Evolutionary conservation across 768 basidiomycete genomes (phyloP).

Genomic region (Trametes meyenii): DNA sequence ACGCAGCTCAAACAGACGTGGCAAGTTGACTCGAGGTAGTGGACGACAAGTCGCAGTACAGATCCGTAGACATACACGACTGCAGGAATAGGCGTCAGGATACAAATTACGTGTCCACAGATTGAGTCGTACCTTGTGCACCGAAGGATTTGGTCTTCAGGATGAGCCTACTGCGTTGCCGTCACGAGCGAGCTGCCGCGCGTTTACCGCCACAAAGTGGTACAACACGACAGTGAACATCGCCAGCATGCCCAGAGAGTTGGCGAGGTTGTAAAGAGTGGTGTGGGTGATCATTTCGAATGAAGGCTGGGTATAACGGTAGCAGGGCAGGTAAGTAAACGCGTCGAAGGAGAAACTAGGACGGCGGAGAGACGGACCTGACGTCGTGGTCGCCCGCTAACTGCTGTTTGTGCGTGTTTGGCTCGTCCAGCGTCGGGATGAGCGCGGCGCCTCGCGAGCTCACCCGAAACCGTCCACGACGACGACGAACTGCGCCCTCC

Average conservation of each 20-base stretch:
- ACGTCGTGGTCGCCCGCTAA: conserved; percentile 25
- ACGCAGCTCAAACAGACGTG: no score
- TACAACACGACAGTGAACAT: conserved; percentile 89
- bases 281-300: conserved; percentile 74
- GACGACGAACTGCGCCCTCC: conserved; percentile 7
- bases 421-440: conserved; percentile 17
- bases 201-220: conserved; percentile 89
- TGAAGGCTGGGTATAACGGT: not conserved
- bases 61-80: not conserved
- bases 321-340: not conserved
- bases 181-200: conserved; percentile 43
- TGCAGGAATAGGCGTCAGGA: not conserved
- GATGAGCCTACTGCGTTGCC: not conserved
- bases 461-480: conserved; percentile 17
- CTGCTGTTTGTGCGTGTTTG: conserved; percentile 26
- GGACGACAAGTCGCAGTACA: not conserved
- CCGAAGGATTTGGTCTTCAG: not conserved
- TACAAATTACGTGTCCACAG: not conserved
- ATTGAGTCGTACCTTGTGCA: not conserved
- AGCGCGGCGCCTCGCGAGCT: conserved; percentile 17
- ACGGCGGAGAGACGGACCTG: conserved; percentile 13
- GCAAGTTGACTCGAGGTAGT: no score
- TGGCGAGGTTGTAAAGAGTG: conserved; percentile 82
- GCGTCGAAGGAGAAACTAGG: not conserved
- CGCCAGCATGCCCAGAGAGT: conserved; percentile 79